Evolutionary conservation across 371 early-diverging fungal species (phyloP).

Genomic region (Mucor piriformis): DNA sequence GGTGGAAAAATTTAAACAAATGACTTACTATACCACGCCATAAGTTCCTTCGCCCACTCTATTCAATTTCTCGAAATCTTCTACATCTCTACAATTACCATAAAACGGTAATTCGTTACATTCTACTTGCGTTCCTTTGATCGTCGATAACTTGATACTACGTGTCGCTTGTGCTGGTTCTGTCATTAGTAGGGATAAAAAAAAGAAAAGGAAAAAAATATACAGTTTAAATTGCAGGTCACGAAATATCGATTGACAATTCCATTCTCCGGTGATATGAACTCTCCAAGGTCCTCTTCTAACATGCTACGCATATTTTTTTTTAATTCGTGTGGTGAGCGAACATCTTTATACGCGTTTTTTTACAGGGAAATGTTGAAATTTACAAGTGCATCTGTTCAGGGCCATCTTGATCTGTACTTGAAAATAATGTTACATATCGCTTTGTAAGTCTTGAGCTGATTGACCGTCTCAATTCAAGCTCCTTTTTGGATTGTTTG

Average conservation of each 20-base stretch:
- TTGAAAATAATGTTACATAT: too few relatives aligned
- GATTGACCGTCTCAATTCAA: too few relatives aligned
- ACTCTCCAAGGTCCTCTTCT: background rate
- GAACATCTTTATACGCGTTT: too few relatives aligned
- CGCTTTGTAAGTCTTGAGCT: too few relatives aligned
- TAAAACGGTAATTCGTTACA: slow-evolving; percentile 45
- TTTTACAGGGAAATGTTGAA: too few relatives aligned
- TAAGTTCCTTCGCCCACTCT: slow-evolving; percentile 83
- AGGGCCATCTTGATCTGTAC: too few relatives aligned
- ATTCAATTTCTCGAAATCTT: slow-evolving; percentile 70
- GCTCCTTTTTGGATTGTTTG: too few relatives aligned
- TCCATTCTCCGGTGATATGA: too few relatives aligned
- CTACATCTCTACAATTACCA: slow-evolving; percentile 66
- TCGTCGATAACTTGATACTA: slow-evolving; percentile 25
- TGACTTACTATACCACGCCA: slow-evolving; percentile 86
- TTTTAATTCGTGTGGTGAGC: too few relatives aligned
- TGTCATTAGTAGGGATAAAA: background rate
- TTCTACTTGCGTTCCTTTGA: slow-evolving; percentile 28
- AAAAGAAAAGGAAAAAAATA: background rate
- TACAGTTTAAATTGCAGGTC: background rate
- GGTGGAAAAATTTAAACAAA: background rate
- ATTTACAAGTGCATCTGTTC: too few relatives aligned
- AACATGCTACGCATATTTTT: background rate
- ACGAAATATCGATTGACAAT: background rate
- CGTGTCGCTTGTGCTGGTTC: slow-evolving; percentile 10